Evolutionary conservation across 176 grass and related monocot species (phyloP), one percentile per base, ranked within the genome.

Genomic region (Dendrocalamus sinicus): DNA sequence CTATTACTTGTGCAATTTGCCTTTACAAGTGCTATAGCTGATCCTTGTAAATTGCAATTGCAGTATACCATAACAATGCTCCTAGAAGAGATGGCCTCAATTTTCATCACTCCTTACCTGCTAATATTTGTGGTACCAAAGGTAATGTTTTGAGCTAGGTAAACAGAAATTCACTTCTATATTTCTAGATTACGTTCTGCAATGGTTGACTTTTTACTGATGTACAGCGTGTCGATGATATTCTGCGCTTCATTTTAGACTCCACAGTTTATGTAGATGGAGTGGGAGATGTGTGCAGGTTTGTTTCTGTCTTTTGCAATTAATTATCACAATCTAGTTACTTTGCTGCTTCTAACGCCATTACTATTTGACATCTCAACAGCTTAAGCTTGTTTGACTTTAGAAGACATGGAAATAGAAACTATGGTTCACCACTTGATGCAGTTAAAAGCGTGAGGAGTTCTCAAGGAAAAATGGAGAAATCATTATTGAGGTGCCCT

Each of bases 281-380:
- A 63, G 91, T 93, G 52, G 91, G 91, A 67, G 82, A 93, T 76
- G 88, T 93, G 17, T 93, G 92, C 72, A 93, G 92, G 88, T 93
- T 83, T 70, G 66, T 78, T 65, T 57, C 24, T 70, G 72, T 88
- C 28, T 64, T 67, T 12, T 72, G 43, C 52, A 57, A 59, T 90
- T 58, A 39, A 48, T 58, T 68, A 48, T 59, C 40, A 50, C 12
- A 26, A 24, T 81, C 13, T 76, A 32, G 16, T 81, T 59, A 22
- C 17, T 60, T 8, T 24, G 37, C 55, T 15, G 6, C 75, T 65
- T 61, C 43, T 84, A 26, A 71, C 8, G 12, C 15, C 51, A 79
- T 75, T 77, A 53, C 58, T 52, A 50, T 71, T 76, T 73, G 12
- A 67, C 80, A 94, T 73, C 37, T 70, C 14, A 77, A 44, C 63